Evolutionary conservation across 768 basidiomycete species (phyloP).

Genomic region (Kwoniella dendrophila): DNA sequence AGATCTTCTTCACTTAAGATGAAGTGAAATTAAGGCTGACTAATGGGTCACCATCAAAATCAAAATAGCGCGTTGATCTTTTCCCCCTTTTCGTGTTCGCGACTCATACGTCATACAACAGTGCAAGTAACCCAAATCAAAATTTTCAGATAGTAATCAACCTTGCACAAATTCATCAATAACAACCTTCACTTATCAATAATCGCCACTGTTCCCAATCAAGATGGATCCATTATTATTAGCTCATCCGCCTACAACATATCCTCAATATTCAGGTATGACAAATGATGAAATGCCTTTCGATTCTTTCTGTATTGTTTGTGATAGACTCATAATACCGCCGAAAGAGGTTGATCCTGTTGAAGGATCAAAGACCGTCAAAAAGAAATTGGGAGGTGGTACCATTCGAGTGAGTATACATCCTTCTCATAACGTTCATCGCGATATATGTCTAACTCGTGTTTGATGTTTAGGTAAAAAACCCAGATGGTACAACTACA

Average conservation of each 20-base stretch:
- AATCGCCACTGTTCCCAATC: slow-evolving; percentile 8
- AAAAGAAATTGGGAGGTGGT: slow-evolving; percentile 34
- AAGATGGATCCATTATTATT: slow-evolving; percentile 24
- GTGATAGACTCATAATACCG: slow-evolving; percentile 41
- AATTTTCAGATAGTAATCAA: too few relatives aligned
- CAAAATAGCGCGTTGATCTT: too few relatives aligned
- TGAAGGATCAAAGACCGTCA: slow-evolving; percentile 11
- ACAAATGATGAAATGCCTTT: slow-evolving; percentile 38
- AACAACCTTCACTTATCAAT: background rate
- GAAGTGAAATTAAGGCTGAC: background rate
- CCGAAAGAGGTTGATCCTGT: slow-evolving; percentile 22
- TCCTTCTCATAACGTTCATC: background rate
- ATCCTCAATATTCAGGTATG: background rate
- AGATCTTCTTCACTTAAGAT: too few relatives aligned
- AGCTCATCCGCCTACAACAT: slow-evolving; percentile 18
- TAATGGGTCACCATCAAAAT: background rate
- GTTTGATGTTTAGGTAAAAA: slow-evolving; percentile 30
- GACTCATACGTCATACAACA: slow-evolving; percentile 6
- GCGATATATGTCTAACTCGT: background rate
- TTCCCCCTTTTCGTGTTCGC: too few relatives aligned
- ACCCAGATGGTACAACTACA: slow-evolving; percentile 48
- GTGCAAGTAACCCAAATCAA: too few relatives aligned
- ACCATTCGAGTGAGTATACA: slow-evolving; percentile 42
- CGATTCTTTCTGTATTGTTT: slow-evolving; percentile 47
- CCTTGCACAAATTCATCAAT: background rate